A percentile compares a stretch with the other conserved stretches of the same genome.
phyloP scores from a whole-genome alignment of 2,329 filamentous ascomycete species.

The Colletotrichum shisoi region DNA sequence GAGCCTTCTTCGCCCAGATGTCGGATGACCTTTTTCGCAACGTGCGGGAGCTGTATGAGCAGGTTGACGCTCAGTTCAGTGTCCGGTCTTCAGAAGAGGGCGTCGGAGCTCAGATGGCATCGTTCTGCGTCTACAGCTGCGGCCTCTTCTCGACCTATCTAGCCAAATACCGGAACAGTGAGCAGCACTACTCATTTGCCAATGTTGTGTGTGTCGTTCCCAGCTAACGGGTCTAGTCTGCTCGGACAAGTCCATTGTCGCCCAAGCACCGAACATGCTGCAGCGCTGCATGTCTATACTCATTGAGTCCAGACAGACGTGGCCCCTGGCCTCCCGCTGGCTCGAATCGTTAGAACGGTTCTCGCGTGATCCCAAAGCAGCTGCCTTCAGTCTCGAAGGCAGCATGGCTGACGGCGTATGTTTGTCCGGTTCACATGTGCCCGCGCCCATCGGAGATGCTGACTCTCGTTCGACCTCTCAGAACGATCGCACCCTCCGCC shows the following conservation, averaged over 20 bases:
- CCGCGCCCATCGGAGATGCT: not conserved
- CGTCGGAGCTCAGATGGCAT: constrained; percentile 62
- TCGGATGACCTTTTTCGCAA: constrained; percentile 59
- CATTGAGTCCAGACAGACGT: constrained; percentile 58
- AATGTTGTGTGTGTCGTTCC: not conserved
- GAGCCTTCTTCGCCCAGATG: constrained; percentile 55
- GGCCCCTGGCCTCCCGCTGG: constrained; percentile 63
- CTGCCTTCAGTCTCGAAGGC: constrained; percentile 52
- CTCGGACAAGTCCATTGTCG: constrained; percentile 51
- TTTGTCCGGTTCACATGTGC: not conserved
- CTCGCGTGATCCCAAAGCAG: constrained; percentile 54
- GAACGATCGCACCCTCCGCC: constrained; percentile 47
- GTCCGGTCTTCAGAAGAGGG: constrained; percentile 57
- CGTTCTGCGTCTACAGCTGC: constrained; percentile 65
- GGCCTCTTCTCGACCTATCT: constrained; percentile 62
- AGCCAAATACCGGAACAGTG: constrained; percentile 60
- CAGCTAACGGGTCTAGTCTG: constrained; percentile 51
- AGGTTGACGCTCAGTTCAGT: constrained; percentile 61
- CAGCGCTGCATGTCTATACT: constrained; percentile 56
- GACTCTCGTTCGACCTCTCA: constrained; percentile 4
- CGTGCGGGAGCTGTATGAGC: constrained; percentile 57
- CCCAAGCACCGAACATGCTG: constrained; percentile 57
- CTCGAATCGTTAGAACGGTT: constrained; percentile 59
- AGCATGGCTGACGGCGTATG: constrained; percentile 59
- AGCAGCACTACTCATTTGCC: constrained; percentile 42